Conservation (phyloP, 208 protist genomes). For the Acanthamoeba culbertsoni region DNA sequence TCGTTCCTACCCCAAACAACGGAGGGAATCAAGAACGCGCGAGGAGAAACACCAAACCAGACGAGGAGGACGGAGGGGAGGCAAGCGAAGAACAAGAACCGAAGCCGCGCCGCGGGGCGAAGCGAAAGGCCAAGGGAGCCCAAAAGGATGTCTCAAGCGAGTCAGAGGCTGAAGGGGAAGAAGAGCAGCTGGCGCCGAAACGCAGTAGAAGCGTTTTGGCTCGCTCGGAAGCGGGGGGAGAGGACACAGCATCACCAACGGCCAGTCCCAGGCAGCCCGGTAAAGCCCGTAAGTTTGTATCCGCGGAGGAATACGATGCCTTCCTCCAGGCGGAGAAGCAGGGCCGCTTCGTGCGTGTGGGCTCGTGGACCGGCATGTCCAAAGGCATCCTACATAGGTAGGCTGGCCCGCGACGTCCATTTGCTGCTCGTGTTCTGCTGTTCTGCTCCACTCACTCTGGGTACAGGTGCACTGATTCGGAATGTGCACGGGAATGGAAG, state of each 20-base stretch:
- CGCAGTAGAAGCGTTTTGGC: background rate
- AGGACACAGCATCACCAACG: background rate
- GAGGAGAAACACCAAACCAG: background rate
- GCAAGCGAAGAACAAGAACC: background rate
- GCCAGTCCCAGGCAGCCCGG: background rate
- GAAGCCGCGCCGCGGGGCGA: background rate
- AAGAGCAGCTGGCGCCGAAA: background rate
- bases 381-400: background rate
- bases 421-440: background rate
- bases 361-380: slow-evolving; percentile 36
- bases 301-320: background rate
- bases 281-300: background rate
- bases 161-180: background rate
- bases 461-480: background rate
- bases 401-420: background rate
- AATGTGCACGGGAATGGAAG: slow-evolving; percentile 33
- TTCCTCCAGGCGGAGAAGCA: slow-evolving; percentile 4
- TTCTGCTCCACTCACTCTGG: background rate
- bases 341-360: slow-evolving; percentile 29
- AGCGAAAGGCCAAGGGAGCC: background rate
- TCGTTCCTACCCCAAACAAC: background rate
- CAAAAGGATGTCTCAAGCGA: background rate
- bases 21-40: background rate
- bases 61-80: background rate
- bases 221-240: too few species aligned